Evolutionary conservation across 2,329 filamentous ascomycete species (phyloP), one percentile per base, ranked within the genome.

Genomic region (Ophiostoma tasmaniense): DNA sequence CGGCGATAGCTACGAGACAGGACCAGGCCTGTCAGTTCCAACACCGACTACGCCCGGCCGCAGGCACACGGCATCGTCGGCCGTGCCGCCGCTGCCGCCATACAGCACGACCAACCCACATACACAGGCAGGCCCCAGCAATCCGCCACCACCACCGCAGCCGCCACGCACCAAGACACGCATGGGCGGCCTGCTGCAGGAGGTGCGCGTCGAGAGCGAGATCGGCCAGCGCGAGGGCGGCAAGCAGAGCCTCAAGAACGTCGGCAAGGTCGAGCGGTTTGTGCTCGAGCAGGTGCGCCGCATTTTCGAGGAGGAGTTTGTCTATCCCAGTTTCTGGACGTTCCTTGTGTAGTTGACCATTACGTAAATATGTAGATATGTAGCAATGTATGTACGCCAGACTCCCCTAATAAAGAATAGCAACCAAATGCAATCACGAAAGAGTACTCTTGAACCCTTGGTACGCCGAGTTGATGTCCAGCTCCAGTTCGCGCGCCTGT

Each of bases 241-340:
- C 33, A 97, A 95, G 80, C 94, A 97, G 80, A 95, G 94, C 64
- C 81, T 99, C 71, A 98, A 97, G 83, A 99, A 99, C 77, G 94
- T 99, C 66, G 94, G 95, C 70, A 99, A 99, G 83, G 95, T 99
- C 70, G 95, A 99, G 81, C 90, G 92, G 75, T 99, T 99, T 78
- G 92, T 99, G 69, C 83, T 99, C 70, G 94, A 98, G 78, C 94
- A 98, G 79, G 95, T 99, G 71, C 88, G 94, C 76, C 87, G 93
- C 76, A 98, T 99, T 74, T 98, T 99, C 76, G 95, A 99, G 79
- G 95, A 98, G 77, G 95, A 99, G 78, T 95, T 98, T 80, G 93
- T 98, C 71, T 98, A 96, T 80, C 95, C 95, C 62, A 97, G 93
- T 79, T 98, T 96, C 79, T 98, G 94, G 93, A 98, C 94, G 0